phyloP scores from a whole-genome alignment of 2,329 filamentous ascomycete genomes.

The Aureobasidium melanogenum region DNA sequence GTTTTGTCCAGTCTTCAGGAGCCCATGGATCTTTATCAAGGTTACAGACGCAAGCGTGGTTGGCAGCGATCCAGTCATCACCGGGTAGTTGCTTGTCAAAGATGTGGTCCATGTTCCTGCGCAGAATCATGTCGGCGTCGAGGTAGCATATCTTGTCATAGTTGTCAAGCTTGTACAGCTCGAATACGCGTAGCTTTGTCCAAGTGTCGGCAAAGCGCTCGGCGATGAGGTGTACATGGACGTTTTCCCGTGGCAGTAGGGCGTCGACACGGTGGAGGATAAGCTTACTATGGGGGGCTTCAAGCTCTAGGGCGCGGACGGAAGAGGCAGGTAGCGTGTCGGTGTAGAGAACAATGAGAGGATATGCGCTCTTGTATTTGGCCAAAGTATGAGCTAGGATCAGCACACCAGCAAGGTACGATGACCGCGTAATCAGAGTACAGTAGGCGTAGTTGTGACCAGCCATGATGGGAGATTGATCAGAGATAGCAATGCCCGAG shows the following conservation, averaged over 20 bases:
- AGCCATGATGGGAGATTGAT: conserved; percentile 1
- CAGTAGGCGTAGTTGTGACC: conserved; percentile 32
- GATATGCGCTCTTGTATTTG: conserved; percentile 37
- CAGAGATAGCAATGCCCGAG: neutral
- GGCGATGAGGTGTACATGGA: conserved; percentile 36
- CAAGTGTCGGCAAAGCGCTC: conserved; percentile 46
- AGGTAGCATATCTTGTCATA: conserved; percentile 41
- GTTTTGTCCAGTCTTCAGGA: conserved; percentile 36
- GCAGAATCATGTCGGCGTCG: conserved; percentile 45
- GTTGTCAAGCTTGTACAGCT: conserved; percentile 26
- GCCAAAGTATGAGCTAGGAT: conserved; percentile 42
- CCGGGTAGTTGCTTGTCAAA: conserved; percentile 33
- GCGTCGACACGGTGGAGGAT: conserved; percentile 32
- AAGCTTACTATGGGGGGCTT: conserved; percentile 33
- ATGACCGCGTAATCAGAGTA: conserved; percentile 43
- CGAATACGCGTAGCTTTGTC: conserved; percentile 48
- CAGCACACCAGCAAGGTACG: conserved; percentile 44
- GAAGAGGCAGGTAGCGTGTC: conserved; percentile 32
- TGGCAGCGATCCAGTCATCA: conserved; percentile 37
- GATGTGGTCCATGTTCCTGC: conserved; percentile 35
- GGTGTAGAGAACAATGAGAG: conserved; percentile 44
- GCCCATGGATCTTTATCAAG: conserved; percentile 43
- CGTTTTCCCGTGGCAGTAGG: conserved; percentile 30
- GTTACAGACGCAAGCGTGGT: conserved; percentile 46
- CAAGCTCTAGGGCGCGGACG: conserved; percentile 33